phyloP scores from a whole-genome alignment of 2,329 filamentous ascomycete genomes.

The Cladosporium sphaerospermum region DNA sequence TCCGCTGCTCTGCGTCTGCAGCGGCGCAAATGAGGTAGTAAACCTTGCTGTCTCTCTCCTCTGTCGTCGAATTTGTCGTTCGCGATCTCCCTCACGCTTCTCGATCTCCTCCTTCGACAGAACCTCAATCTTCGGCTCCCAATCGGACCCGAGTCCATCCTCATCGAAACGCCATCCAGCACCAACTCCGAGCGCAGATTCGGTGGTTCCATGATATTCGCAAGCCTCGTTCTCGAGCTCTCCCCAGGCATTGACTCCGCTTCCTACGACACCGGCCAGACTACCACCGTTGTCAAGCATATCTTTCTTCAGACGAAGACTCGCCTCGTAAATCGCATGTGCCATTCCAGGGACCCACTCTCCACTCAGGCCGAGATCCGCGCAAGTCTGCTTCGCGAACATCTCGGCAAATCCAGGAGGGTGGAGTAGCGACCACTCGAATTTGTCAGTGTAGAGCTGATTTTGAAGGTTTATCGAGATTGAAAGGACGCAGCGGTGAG shows the following conservation, averaged over 20 bases:
- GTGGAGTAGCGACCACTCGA: conserved; percentile 93
- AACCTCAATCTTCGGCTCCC: conserved; percentile 48
- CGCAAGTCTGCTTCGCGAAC: conserved; percentile 88
- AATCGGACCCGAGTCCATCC: conserved; percentile 64
- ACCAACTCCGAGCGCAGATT: conserved; percentile 50
- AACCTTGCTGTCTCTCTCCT: conserved; percentile 89
- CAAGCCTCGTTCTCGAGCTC: conserved; percentile 88
- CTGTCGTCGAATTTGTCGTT: conserved; percentile 79
- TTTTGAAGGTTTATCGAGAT: conserved; percentile 89
- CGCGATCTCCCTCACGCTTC: conserved; percentile 88
- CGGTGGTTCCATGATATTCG: conserved; percentile 43
- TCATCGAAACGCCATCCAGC: conserved; percentile 95
- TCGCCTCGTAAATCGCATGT: conserved; percentile 94
- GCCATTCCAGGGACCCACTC: conserved; percentile 95
- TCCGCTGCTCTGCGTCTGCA: conserved; percentile 43
- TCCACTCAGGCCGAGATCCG: conserved; percentile 78
- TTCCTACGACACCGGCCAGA: conserved; percentile 62
- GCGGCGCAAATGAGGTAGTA: conserved; percentile 24
- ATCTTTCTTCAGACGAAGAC: conserved; percentile 88
- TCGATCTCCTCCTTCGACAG: conserved; percentile 96
- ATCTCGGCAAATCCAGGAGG: conserved; percentile 85
- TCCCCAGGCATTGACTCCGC: conserved; percentile 59
- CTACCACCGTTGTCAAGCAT: conserved; percentile 73
- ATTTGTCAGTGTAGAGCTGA: conserved; percentile 90
- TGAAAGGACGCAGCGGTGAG: conserved; percentile 86